These are phyloP conservation scores for Penicillium flavigenum DNA, from an alignment of 495 filamentous ascomycete species.

Conservation along the genomic window DNA sequence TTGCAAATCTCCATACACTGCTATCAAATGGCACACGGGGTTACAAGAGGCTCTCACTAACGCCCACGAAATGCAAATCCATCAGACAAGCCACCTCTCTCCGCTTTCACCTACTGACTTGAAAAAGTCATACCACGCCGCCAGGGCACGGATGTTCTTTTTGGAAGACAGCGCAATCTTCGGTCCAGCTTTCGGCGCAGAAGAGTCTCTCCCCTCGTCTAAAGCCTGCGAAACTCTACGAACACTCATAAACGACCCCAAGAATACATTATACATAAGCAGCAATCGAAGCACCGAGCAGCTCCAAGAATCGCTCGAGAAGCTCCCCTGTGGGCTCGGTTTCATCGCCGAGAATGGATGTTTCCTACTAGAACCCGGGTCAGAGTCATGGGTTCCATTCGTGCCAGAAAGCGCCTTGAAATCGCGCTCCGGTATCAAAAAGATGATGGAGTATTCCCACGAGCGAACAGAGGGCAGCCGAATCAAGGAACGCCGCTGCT, in stretches of 20 bases:
- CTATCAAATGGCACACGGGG: constrained; percentile 67
- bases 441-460: constrained; percentile 76
- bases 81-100: constrained; percentile 68
- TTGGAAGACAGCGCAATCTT: constrained; percentile 80
- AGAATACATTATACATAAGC: constrained; percentile 82
- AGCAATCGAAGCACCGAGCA: constrained; percentile 75
- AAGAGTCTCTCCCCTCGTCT: constrained; percentile 41
- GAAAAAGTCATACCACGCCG: constrained; percentile 56
- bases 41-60: constrained; percentile 58
- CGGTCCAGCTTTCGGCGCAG: constrained; percentile 53
- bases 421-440: constrained; percentile 73
- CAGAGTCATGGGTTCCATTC: constrained; percentile 63
- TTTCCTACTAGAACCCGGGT: constrained; percentile 63
- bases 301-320: constrained; percentile 63
- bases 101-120: constrained; percentile 64
- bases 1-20: constrained; percentile 69
- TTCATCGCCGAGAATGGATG: constrained; percentile 89
- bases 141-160: constrained; percentile 67
- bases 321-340: constrained; percentile 62
- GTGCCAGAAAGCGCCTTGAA: constrained; percentile 58
- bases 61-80: constrained; percentile 66
- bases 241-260: constrained; percentile 63
- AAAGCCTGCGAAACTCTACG: constrained; percentile 66
- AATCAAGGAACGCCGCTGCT: constrained; percentile 76
- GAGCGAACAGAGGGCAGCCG: constrained; percentile 80